Percentiles rank a stretch among this genome's conserved stretches.
Conservation (phyloP, 768 basidiomycete species). For the Cystofilobasidium macerans region DNA sequence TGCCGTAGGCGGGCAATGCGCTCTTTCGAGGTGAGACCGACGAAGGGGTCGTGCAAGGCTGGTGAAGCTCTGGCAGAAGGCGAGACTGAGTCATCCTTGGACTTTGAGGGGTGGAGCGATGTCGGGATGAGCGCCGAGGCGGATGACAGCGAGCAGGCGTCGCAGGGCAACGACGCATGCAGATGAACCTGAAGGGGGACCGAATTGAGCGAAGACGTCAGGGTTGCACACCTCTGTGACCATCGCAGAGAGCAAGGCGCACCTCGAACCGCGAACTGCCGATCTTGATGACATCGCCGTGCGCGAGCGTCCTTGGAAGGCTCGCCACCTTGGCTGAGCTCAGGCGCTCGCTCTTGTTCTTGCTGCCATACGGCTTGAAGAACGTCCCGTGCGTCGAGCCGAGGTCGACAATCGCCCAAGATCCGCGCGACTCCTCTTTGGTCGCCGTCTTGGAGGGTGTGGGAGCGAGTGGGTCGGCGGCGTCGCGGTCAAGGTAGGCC, state of each 20-base stretch:
- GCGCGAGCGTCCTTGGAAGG: slow-evolving; percentile 8
- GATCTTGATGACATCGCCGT: slow-evolving; percentile 14
- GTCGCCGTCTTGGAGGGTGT: not conserved
- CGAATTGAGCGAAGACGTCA: too few species aligned
- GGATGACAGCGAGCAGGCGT: slow-evolving; percentile 9
- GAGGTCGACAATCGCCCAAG: slow-evolving; percentile 23
- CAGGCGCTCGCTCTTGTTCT: slow-evolving; percentile 13
- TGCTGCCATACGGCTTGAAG: slow-evolving; percentile 2
- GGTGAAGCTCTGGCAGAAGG: not conserved
- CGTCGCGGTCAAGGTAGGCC: slow-evolving; percentile 16
- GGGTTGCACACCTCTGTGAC: too few species aligned
- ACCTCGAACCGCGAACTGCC: slow-evolving; percentile 22
- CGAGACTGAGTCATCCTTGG: not conserved
- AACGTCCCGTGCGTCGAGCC: slow-evolving; percentile 24
- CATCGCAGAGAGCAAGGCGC: not conserved
- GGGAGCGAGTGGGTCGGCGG: not conserved
- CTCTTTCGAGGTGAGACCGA: slow-evolving; percentile 6
- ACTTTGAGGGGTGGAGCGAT: slow-evolving; percentile 2
- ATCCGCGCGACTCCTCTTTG: not conserved
- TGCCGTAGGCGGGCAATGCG: not conserved
- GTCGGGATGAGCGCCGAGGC: slow-evolving; percentile 20
- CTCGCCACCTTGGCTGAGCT: slow-evolving; percentile 21
- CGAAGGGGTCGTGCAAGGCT: slow-evolving; percentile 2
- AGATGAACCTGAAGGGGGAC: slow-evolving; percentile 10
- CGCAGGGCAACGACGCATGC: slow-evolving; percentile 19